Conservation (phyloP, 495 filamentous ascomycete species). For the Aspergillus indologenus region DNA sequence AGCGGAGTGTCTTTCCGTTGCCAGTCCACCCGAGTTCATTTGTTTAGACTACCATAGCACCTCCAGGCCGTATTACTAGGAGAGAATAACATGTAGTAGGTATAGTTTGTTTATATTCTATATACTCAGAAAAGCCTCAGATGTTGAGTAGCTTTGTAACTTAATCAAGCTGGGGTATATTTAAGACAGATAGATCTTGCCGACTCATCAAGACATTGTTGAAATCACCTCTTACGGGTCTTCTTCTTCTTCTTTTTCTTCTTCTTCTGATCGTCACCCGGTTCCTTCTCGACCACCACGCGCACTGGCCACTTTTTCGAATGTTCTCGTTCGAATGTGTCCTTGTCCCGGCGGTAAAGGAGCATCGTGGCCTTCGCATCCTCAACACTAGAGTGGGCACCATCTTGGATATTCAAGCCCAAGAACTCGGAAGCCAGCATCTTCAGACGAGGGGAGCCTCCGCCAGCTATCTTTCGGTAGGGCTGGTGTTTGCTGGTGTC, state of each 20-base stretch:
- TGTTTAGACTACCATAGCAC: too few relatives aligned
- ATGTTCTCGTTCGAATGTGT: constrained; percentile 77
- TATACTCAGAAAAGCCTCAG: background rate
- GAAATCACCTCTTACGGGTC: constrained; percentile 46
- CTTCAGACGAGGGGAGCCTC: constrained; percentile 74
- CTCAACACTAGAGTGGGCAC: constrained; percentile 73
- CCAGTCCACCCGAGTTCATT: background rate
- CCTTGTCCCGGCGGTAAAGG: constrained; percentile 76
- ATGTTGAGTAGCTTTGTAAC: constrained; percentile 9
- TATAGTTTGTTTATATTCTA: background rate
- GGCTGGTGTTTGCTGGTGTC: constrained; percentile 77
- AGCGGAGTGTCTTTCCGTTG: background rate
- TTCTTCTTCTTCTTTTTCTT: constrained; percentile 56
- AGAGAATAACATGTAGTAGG: too few relatives aligned
- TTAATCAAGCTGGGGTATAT: constrained; percentile 30
- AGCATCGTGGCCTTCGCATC: constrained; percentile 89
- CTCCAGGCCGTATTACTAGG: too few relatives aligned
- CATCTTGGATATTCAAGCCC: constrained; percentile 78
- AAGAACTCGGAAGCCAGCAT: constrained; percentile 73
- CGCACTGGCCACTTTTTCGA: constrained; percentile 57
- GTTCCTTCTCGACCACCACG: constrained; percentile 37
- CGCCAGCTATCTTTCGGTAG: constrained; percentile 70
- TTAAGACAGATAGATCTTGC: constrained; percentile 15
- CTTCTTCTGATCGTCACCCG: constrained; percentile 40
- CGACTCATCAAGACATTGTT: background rate